Percentiles rank a stretch among this genome's conserved stretches.
phyloP scores from a whole-genome alignment of 768 basidiomycete species.

The Naganishia kalamii region DNA sequence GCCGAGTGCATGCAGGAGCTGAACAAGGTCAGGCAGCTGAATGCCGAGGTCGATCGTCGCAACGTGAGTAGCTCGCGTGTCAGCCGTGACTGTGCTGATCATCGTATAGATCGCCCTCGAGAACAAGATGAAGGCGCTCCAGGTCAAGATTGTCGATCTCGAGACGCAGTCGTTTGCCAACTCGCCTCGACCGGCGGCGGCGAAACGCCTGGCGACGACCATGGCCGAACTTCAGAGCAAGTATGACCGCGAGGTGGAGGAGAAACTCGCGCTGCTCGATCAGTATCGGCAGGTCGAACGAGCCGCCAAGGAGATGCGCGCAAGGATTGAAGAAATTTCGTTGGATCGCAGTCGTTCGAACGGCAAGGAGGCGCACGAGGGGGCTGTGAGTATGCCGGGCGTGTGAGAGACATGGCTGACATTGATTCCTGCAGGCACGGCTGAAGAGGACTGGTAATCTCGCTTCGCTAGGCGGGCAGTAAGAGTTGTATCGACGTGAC shows the following conservation, averaged over 20 bases:
- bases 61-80: conserved; percentile 55
- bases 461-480: neutral
- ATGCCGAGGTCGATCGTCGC: conserved; percentile 67
- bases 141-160: conserved; percentile 72
- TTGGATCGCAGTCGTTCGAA: neutral
- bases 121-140: conserved; percentile 77
- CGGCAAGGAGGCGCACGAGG: no score
- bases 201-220: conserved; percentile 52
- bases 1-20: conserved; percentile 70
- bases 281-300: conserved; percentile 54
- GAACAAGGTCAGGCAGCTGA: conserved; percentile 69
- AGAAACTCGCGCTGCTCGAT: conserved; percentile 59
- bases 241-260: conserved; percentile 58
- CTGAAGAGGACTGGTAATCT: neutral
- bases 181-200: conserved; percentile 49
- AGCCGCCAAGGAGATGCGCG: conserved; percentile 40
- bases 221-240: conserved; percentile 15
- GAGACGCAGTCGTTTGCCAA: conserved; percentile 69
- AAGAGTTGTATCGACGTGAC: no score
- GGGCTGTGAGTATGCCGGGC: no score
- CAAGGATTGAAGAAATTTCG: conserved; percentile 51
- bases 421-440: neutral
- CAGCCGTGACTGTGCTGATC: conserved; percentile 4
- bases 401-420: no score
- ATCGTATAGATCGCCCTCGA: conserved; percentile 64